Base-by-base conservation (phyloP, 78 protist genomes). In the Acrasis kona region DNA sequence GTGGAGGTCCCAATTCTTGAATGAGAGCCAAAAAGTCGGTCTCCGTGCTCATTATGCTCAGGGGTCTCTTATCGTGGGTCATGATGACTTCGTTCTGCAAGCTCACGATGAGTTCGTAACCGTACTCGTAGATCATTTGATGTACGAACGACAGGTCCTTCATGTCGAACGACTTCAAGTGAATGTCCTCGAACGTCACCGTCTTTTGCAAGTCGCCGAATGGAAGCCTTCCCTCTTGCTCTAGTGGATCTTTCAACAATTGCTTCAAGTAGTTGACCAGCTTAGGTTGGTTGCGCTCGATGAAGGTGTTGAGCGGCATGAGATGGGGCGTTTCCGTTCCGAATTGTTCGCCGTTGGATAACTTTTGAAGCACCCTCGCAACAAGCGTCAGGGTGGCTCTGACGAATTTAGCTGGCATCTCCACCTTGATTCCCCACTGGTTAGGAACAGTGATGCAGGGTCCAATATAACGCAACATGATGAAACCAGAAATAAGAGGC, bases 1-100 rank as follows among this genome's bases (percentile, higher is more conserved):
- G 71, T 67, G 71, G 71, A 30, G 71, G 71, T 19, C 71, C 71
- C 28, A 67, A 19, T 12, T 67, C 71, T 30, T 30, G 19, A 12
- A 67, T 19, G n/a, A 67, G 12, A 19, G 19, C 19, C 28, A 67
- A 67, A 19, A 67, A 67, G 28, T 67, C 28, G 28, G 71, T 19
- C 19, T 67, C 71, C 71, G 12, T 19, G n/a, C 66, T 31, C n/a
- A 67, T 19, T 30, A 67, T 30, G n/a, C 66, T 30, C 19, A 67
- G 19, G 19, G 71, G 19, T 30, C 19, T 67, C 28, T 19, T 30
- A 19, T 67, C 19, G 19, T 19, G 19, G 19, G 19, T 67, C 28
- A 19, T 30, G n/a, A 67, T 67, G 28, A 19, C 65, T 19, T 67
- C 71, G n/a, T 19, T 19, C 19, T 67, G 71, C 28, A 67, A 67